Conservation (phyloP, 129 eudicot species). For the Helianthus tuberosus region DNA sequence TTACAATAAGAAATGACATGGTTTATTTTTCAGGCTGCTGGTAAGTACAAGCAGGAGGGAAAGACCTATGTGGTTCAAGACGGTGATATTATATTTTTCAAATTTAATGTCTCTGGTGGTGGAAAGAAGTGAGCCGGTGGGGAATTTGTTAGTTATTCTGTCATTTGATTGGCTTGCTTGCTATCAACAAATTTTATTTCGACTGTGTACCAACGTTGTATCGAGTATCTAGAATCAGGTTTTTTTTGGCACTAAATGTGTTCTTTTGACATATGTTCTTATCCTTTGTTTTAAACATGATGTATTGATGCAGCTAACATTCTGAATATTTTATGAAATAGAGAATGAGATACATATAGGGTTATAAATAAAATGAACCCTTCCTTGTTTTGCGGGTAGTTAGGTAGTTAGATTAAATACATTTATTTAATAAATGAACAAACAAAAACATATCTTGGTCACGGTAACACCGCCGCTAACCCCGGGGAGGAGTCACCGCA, state of each 20-base stretch:
- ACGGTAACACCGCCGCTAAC: too few species aligned
- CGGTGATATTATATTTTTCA: conserved; percentile 90
- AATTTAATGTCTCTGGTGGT: conserved; percentile 93
- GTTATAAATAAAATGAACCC: background rate
- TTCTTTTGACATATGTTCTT: conserved; percentile 21
- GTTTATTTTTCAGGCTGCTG: conserved; percentile 71
- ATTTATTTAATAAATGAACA: too few species aligned
- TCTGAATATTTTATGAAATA: conserved; percentile 20
- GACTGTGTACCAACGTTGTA: conserved; percentile 31
- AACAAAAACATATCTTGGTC: too few species aligned
- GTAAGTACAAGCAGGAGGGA: conserved; percentile 96
- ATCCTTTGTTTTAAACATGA: conserved; percentile 28
- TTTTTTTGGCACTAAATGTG: conserved; percentile 22
- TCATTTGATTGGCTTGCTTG: conserved; percentile 6
- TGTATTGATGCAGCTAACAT: conserved; percentile 20
- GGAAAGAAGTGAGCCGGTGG: conserved; percentile 75
- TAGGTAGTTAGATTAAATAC: too few species aligned
- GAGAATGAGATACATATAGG: conserved; percentile 21
- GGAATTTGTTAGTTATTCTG: background rate
- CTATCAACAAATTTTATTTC: conserved; percentile 1
- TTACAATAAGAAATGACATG: background rate
- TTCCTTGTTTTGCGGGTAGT: too few species aligned
- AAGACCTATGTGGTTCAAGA: conserved; percentile 94
- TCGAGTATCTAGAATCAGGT: conserved; percentile 21
- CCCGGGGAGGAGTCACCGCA: too few species aligned